Percentiles rank a stretch among this genome's conserved stretches.
Evolutionary conservation across 208 protist species (phyloP).

Genomic region (Leishmania lainsoni): DNA sequence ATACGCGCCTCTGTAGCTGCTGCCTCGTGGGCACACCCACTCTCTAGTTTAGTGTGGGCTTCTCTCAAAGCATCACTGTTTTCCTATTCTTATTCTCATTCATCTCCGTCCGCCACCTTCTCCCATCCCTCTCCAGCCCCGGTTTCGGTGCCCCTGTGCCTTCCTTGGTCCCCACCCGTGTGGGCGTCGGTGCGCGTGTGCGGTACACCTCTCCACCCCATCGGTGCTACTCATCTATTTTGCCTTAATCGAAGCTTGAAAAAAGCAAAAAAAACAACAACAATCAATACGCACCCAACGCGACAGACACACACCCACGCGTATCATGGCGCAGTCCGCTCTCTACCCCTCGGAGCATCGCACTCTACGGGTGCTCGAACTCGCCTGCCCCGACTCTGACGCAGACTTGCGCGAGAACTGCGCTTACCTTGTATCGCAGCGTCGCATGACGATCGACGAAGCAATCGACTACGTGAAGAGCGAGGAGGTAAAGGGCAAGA

Average conservation of each 20-base stretch:
- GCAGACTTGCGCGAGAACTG: constrained; percentile 42
- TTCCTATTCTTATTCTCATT: background rate
- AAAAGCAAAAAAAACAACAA: no score
- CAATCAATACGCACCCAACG: background rate
- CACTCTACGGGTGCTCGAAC: constrained; percentile 34
- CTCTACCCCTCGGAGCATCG: constrained; percentile 42
- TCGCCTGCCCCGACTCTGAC: constrained; percentile 50
- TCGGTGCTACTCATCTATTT: no score
- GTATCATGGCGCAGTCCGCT: background rate
- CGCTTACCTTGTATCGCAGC: constrained; percentile 51
- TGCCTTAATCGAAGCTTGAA: no score
- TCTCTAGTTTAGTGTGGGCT: background rate
- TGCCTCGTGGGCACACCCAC: no score
- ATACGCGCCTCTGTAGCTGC: no score
- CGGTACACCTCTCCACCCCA: no score
- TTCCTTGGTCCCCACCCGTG: no score
- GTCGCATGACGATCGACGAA: constrained; percentile 61
- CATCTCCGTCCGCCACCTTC: background rate
- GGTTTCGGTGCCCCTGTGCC: no score
- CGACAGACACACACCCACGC: background rate
- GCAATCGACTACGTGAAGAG: constrained; percentile 40
- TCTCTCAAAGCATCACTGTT: background rate
- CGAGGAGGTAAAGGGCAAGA: constrained; percentile 1
- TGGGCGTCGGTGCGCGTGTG: no score
- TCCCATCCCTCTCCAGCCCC: background rate